A percentile compares a stretch with the other conserved stretches of the same genome.
phyloP scores from a whole-genome alignment of 139 green algal genomes.

The Chara braunii region DNA sequence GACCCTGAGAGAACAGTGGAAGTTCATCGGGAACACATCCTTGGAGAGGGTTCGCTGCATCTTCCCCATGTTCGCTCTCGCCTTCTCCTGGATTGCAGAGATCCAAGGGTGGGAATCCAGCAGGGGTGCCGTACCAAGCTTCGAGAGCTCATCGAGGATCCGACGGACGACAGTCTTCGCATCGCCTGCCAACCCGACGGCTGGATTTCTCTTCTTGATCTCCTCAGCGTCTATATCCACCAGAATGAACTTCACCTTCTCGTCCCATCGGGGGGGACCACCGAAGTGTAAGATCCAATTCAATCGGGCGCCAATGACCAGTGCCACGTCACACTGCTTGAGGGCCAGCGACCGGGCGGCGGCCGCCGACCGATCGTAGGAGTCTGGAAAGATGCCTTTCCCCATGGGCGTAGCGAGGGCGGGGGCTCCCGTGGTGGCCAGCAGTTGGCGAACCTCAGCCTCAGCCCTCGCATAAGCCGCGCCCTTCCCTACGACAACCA shows the following conservation, averaged over 20 bases:
- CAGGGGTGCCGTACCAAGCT: background rate
- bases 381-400: constrained; percentile 64
- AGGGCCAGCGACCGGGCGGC: constrained; percentile 60
- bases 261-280: constrained; percentile 59
- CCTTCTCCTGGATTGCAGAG: constrained; percentile 29
- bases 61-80: constrained; percentile 36
- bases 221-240: constrained; percentile 46
- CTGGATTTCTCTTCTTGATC: constrained; percentile 26
- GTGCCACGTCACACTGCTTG: constrained; percentile 54
- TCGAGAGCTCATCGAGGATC: constrained; percentile 37
- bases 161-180: constrained; percentile 42
- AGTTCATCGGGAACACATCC: constrained; percentile 53
- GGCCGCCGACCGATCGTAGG: constrained; percentile 46
- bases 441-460: constrained; percentile 43
- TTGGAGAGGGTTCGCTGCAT: constrained; percentile 20
- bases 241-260: constrained; percentile 68
- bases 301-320: constrained; percentile 62
- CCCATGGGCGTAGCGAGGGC: constrained; percentile 69
- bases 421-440: constrained; percentile 49
- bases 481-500: constrained; percentile 68
- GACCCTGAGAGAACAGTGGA: constrained; percentile 48
- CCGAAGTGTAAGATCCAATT: constrained; percentile 82
- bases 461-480: constrained; percentile 44
- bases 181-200: constrained; percentile 46
- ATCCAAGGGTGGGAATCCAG: constrained; percentile 1